Percentiles rank a stretch among this genome's conserved stretches.
phyloP scores from a whole-genome alignment of 75 land plant species.

The Gnetum montanum region DNA sequence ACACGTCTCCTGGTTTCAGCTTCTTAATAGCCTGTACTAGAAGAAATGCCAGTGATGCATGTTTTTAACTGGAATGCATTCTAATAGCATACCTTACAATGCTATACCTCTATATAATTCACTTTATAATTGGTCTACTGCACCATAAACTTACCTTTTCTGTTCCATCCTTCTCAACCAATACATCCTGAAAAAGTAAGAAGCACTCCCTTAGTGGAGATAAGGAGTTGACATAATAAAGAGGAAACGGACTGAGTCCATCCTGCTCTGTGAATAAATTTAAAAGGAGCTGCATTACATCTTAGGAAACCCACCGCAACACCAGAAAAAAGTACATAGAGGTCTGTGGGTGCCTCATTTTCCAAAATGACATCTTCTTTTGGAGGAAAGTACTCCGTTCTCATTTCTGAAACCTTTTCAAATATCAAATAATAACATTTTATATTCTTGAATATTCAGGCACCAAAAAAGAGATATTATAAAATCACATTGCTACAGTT shows the following conservation, averaged over 20 bases:
- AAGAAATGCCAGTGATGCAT: neutral
- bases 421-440: neutral
- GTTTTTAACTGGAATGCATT: no score
- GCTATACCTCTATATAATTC: no score
- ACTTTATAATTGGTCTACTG: neutral
- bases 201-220: no score
- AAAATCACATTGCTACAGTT: neutral
- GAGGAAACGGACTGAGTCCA: no score
- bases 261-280: no score
- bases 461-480: neutral
- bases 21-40: conserved; percentile 27
- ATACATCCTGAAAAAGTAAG: neutral
- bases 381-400: conserved; percentile 58
- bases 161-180: neutral
- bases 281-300: no score
- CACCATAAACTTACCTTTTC: neutral
- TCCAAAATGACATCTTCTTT: conserved; percentile 48
- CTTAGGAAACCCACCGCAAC: conserved; percentile 30
- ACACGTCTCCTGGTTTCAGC: conserved; percentile 35
- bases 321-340: conserved; percentile 54
- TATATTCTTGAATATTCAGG: neutral
- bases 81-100: no score
- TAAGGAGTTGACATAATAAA: no score
- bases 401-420: conserved; percentile 56
- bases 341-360: conserved; percentile 67